phyloP scores from a whole-genome alignment of 2,329 filamentous ascomycete species.

The Cladosporium sp. region DNA sequence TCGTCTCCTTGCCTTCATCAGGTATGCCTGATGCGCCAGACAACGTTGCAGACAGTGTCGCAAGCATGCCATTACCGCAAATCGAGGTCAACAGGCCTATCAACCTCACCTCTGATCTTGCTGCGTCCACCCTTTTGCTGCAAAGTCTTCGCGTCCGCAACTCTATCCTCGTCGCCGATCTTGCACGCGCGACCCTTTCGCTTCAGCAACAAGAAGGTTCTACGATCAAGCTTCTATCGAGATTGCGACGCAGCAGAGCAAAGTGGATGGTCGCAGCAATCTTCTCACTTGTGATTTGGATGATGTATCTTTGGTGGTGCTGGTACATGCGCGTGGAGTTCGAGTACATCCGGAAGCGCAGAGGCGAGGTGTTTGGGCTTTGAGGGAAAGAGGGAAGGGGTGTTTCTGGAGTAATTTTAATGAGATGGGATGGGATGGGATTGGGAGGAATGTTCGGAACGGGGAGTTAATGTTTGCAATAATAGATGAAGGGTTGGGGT shows the following conservation, averaged over 20 bases:
- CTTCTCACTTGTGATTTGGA: background rate
- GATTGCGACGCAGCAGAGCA: background rate
- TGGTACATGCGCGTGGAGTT: slow-evolving; percentile 10
- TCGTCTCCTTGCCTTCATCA: background rate
- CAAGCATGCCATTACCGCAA: background rate
- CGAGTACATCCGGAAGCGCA: slow-evolving; percentile 11
- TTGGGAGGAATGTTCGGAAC: background rate
- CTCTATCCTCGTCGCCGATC: slow-evolving; percentile 4
- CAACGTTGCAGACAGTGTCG: background rate
- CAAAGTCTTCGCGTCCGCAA: slow-evolving; percentile 4
- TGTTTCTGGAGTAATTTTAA: background rate
- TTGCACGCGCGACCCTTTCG: background rate
- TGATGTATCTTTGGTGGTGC: slow-evolving; percentile 1
- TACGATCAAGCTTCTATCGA: background rate
- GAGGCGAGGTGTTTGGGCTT: background rate
- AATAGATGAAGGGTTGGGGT: background rate
- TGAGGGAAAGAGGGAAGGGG: background rate
- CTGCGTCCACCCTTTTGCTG: background rate
- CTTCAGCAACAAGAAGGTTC: background rate
- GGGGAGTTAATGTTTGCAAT: background rate
- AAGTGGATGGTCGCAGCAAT: background rate
- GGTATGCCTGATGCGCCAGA: background rate
- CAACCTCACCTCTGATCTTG: background rate
- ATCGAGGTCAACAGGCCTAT: background rate
- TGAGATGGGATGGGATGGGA: background rate